Percentiles rank a stretch among this genome's conserved stretches.
phyloP scores from a whole-genome alignment of 1,139 yeast genomes.

The Hansenula sp. region DNA sequence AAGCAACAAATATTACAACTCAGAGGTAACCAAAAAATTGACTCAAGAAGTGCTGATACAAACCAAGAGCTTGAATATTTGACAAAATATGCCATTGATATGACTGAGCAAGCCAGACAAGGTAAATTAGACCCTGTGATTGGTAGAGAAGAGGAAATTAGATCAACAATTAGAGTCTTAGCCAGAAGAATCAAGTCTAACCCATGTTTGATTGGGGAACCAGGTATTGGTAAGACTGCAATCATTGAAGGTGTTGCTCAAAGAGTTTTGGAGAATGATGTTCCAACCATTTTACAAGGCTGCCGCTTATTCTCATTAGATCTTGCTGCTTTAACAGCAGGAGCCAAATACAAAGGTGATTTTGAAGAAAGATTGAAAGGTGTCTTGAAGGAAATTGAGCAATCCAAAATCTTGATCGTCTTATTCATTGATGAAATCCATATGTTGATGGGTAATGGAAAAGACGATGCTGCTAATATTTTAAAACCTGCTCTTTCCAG shows the following conservation, averaged over 20 bases:
- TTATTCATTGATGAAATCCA: slow-evolving; percentile 95
- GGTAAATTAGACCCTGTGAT: slow-evolving; percentile 98
- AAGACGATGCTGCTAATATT: slow-evolving; percentile 89
- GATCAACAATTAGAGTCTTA: slow-evolving; percentile 88
- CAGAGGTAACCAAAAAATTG: slow-evolving; percentile 90
- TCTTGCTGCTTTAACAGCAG: slow-evolving; percentile 94
- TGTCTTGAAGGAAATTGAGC: slow-evolving; percentile 88
- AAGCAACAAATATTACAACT: slow-evolving; percentile 79
- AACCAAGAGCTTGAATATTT: slow-evolving; percentile 81
- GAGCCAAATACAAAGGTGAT: slow-evolving; percentile 98
- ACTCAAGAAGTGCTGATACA: slow-evolving; percentile 91
- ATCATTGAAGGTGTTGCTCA: slow-evolving; percentile 99
- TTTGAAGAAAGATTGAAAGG: slow-evolving; percentile 98
- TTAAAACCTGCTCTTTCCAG: slow-evolving; percentile 97
- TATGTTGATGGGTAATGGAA: slow-evolving; percentile 99
- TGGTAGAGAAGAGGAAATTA: slow-evolving; percentile 97
- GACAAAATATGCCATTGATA: slow-evolving; percentile 84
- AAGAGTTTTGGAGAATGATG: slow-evolving; percentile 92
- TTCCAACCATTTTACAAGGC: slow-evolving; percentile 79
- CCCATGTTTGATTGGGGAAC: slow-evolving; percentile 96
- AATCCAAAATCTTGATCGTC: slow-evolving; percentile 79
- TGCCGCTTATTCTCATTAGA: slow-evolving; percentile 85
- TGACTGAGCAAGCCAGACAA: slow-evolving; percentile 88
- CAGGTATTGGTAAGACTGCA: slow-evolving; percentile 99
- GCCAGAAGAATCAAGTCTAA: slow-evolving; percentile 96